These are phyloP conservation scores for Cladosporium cucumerinum DNA, from an alignment of 2,329 filamentous ascomycete species.

Conservation along the genomic window DNA sequence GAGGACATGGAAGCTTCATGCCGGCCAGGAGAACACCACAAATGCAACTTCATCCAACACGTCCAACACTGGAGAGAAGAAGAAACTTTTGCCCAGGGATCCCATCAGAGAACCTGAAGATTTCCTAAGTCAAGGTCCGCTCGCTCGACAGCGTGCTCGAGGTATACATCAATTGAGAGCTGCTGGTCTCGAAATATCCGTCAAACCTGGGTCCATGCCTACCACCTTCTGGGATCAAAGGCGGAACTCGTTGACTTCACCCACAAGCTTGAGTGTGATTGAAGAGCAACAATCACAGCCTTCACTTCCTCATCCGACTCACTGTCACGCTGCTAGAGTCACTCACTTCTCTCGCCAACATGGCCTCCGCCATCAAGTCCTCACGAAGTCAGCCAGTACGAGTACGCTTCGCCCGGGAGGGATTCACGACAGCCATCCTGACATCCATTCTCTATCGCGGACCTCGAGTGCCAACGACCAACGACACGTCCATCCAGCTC, in stretches of 20 bases:
- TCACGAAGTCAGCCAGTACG: not conserved
- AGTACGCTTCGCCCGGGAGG: not conserved
- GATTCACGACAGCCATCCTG: not conserved
- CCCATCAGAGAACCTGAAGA: not conserved
- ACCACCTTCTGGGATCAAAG: not conserved
- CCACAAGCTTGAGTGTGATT: not conserved
- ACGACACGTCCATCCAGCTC: constrained; percentile 1
- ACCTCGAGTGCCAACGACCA: not conserved
- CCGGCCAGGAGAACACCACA: not conserved
- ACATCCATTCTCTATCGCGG: not conserved
- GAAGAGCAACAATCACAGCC: not conserved
- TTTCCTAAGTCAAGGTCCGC: not conserved
- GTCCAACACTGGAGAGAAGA: not conserved
- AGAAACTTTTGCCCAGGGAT: not conserved
- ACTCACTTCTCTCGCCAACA: not conserved
- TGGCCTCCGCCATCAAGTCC: not conserved
- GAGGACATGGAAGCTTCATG: not conserved
- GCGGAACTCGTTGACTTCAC: not conserved
- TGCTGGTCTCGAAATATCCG: not conserved
- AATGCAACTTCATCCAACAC: not conserved
- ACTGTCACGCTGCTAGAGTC: not conserved
- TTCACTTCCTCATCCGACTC: not conserved
- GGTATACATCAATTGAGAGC: not conserved
- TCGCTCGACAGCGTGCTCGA: not conserved
- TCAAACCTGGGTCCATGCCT: not conserved